Conservation (phyloP, 73 alveolate species). For the Paramecium octaurelia region DNA sequence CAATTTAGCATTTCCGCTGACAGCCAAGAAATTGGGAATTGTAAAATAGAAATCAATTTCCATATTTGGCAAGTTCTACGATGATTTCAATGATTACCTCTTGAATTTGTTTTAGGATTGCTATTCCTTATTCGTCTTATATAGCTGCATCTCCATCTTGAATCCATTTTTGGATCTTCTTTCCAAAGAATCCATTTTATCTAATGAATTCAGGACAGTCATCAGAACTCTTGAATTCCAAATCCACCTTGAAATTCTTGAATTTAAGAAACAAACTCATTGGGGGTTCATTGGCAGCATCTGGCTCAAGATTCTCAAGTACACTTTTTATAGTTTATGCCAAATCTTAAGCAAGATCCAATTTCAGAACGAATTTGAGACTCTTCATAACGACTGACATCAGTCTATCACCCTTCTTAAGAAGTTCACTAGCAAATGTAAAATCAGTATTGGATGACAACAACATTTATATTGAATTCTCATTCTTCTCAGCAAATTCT, state of each 20-base stretch:
- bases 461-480: background rate
- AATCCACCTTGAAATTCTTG: conserved; percentile 17
- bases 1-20: background rate
- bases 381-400: background rate
- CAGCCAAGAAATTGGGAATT: background rate
- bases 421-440: background rate
- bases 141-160: background rate
- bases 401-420: background rate
- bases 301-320: conserved; percentile 20
- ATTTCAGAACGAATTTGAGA: background rate
- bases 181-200: background rate
- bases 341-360: background rate
- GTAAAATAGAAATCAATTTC: background rate
- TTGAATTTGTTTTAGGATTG: background rate
- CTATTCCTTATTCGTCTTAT: background rate
- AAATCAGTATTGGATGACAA: background rate
- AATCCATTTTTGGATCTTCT: background rate
- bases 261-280: background rate
- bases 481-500: conserved; percentile 1
- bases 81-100: background rate
- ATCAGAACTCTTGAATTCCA: conserved; percentile 25
- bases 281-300: conserved; percentile 8
- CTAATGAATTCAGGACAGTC: conserved; percentile 27
- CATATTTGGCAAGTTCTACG: background rate
- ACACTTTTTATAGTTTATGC: background rate